These are phyloP conservation scores for Vitis labrusca DNA, from an alignment of 164 flowering plant species.

Conservation along the genomic window DNA sequence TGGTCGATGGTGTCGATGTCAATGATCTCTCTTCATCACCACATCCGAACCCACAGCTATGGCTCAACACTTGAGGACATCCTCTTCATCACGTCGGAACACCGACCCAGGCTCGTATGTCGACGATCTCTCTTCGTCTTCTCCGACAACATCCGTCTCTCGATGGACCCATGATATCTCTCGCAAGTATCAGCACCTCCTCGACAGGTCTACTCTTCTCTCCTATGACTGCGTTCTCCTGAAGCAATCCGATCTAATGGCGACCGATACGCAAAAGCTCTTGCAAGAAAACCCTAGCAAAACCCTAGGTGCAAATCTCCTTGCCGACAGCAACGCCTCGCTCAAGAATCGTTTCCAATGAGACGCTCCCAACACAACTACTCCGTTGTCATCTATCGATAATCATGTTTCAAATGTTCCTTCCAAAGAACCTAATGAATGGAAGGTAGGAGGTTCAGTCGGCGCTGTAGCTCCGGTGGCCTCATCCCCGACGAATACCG, in stretches of 20 bases:
- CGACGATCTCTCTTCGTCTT: too few relatives aligned
- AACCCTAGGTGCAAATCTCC: slow-evolving; percentile 4
- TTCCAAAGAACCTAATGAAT: slow-evolving; percentile 17
- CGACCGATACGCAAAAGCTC: slow-evolving; percentile 22
- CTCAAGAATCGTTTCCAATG: background rate
- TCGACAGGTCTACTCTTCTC: too few relatives aligned
- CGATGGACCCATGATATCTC: too few relatives aligned
- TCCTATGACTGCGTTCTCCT: too few relatives aligned
- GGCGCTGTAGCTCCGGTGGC: slow-evolving; percentile 5
- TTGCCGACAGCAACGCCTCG: background rate
- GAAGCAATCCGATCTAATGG: slow-evolving; percentile 7
- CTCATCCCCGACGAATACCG: slow-evolving; percentile 11
- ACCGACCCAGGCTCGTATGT: too few relatives aligned
- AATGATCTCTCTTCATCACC: too few relatives aligned
- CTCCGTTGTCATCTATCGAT: background rate
- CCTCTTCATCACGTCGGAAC: too few relatives aligned
- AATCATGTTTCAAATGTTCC: background rate
- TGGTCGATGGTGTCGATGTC: too few relatives aligned
- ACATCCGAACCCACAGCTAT: too few relatives aligned
- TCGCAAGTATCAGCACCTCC: too few relatives aligned
- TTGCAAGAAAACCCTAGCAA: background rate
- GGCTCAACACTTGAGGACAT: too few relatives aligned
- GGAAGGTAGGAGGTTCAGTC: slow-evolving; percentile 12
- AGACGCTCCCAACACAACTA: background rate
- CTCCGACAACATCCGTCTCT: too few relatives aligned